Evolutionary conservation across 345 rosid genomes (phyloP), one percentile per base, ranked within the genome.

Genomic region (Erysimum cheiranthoides): DNA sequence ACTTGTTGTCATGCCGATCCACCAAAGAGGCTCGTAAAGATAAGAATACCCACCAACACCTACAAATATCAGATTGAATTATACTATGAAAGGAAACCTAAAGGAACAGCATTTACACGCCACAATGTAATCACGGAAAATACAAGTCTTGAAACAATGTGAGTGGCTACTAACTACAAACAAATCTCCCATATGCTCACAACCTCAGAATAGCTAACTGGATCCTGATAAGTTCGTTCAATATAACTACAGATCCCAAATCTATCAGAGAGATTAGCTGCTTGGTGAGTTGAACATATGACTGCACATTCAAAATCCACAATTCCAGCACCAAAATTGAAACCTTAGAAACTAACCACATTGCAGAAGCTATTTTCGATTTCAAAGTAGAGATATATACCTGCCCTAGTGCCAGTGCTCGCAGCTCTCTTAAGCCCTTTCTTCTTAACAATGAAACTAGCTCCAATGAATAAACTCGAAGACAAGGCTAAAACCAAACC

Each of bases 1-100:
- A 94, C 97, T 94, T 52, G 98, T 90, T 73, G 87, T 90, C 98
- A 94, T 94, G 86, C 98, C 98, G 17, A 78, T 83, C 98, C 98
- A 94, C 98, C 98, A 94, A 57, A 92, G 92, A 73, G 98, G 98
- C 88, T 94, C 96, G 40, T 87, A 86, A 49, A 94, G 86, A 83
- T 94, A 94, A 65, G 98, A 86, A 83, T 92, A 90, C 34, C 98
- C 98, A 73, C 98, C 98, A 78, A 82, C 87, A 47, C 96, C 98
- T 87, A 83, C 60, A 40, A 70, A 31, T 27, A 68, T 61, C 59
- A 53, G 60, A 74, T 10, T 21, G 51, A 12, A 45, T 46, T 11
- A 60, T 14, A 65, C 58, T 4, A 42, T 25, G 10, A 61, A 65
- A 6, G 7, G 34, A 51, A 73, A 71, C 43, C 45, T 43, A 57